phyloP scores from a whole-genome alignment of 2,329 filamentous ascomycete genomes.

The Penicillium freii region DNA sequence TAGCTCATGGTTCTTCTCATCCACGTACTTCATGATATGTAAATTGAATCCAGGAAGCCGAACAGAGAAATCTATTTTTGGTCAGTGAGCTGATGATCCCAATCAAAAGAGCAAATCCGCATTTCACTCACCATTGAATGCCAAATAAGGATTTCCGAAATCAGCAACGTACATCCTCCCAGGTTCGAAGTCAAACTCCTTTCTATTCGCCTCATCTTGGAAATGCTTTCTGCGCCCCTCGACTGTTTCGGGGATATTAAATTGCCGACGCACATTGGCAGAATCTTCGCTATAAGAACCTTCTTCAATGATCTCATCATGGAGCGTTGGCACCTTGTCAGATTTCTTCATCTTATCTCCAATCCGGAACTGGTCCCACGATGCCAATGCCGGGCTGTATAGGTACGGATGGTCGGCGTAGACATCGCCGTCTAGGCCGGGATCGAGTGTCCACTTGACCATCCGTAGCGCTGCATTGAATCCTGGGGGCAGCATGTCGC shows the following conservation, averaged over 20 bases:
- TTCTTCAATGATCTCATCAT: constrained; percentile 61
- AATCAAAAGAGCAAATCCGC: background rate
- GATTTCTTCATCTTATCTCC: constrained; percentile 47
- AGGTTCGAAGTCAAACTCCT: constrained; percentile 60
- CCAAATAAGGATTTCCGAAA: constrained; percentile 91
- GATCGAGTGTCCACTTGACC: constrained; percentile 88
- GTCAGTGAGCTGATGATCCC: background rate
- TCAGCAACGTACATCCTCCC: constrained; percentile 63
- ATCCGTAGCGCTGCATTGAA: constrained; percentile 82
- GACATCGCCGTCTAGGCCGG: constrained; percentile 83
- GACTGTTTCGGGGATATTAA: constrained; percentile 54
- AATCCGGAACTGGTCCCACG: constrained; percentile 73
- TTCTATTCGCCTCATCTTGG: constrained; percentile 54
- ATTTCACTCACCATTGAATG: constrained; percentile 64
- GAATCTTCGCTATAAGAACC: constrained; percentile 60
- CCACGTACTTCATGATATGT: constrained; percentile 41
- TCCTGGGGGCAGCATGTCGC: constrained; percentile 79
- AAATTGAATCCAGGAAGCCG: constrained; percentile 39
- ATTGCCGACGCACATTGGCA: constrained; percentile 44
- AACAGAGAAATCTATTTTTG: constrained; percentile 36
- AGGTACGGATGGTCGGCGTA: constrained; percentile 83
- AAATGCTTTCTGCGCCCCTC: constrained; percentile 62
- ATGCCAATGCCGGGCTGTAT: constrained; percentile 77
- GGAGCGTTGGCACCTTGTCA: constrained; percentile 37
- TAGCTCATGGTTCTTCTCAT: constrained; percentile 73